Evolutionary conservation across 768 basidiomycete species (phyloP).

Genomic region (Calocybe gangraenosa): DNA sequence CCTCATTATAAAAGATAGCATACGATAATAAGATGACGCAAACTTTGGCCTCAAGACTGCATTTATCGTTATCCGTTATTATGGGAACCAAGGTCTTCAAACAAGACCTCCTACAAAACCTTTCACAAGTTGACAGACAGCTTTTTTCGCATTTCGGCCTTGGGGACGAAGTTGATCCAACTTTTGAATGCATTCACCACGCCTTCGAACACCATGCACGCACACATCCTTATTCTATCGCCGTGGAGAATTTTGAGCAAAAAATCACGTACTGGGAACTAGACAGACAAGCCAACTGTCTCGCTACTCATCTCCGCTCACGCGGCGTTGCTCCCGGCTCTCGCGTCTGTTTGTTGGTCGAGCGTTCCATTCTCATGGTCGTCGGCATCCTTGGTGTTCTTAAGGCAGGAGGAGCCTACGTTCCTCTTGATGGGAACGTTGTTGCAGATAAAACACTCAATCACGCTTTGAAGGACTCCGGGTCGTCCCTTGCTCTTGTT

Average conservation of each 20-base stretch:
- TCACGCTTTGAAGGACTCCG: conserved; percentile 46
- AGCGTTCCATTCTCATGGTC: conserved; percentile 49
- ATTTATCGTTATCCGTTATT: too few relatives aligned
- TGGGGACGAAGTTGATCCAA: not conserved
- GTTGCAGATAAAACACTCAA: conserved; percentile 48
- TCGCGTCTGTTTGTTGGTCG: conserved; percentile 49
- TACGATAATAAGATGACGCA: too few relatives aligned
- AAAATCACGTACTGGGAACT: conserved; percentile 49
- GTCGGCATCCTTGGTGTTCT: conserved; percentile 49
- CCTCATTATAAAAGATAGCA: too few relatives aligned
- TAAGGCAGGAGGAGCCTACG: conserved; percentile 54
- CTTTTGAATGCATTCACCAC: conserved; percentile 5
- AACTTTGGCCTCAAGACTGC: too few relatives aligned
- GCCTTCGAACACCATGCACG: conserved; percentile 9
- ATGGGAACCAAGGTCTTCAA: conserved; percentile 3
- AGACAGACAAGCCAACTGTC: conserved; percentile 39
- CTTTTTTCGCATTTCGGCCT: conserved; percentile 7
- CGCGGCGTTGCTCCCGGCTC: conserved; percentile 40
- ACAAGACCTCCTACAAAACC: conserved; percentile 5
- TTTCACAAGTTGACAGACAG: conserved; percentile 4
- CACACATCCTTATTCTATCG: conserved; percentile 6
- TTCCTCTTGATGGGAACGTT: conserved; percentile 53
- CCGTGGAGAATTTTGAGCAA: conserved; percentile 41
- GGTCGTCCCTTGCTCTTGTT: conserved; percentile 35
- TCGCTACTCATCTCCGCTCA: conserved; percentile 37